Evolutionary conservation across 768 basidiomycete species (phyloP).

Genomic region (Lentinula raphanica): DNA sequence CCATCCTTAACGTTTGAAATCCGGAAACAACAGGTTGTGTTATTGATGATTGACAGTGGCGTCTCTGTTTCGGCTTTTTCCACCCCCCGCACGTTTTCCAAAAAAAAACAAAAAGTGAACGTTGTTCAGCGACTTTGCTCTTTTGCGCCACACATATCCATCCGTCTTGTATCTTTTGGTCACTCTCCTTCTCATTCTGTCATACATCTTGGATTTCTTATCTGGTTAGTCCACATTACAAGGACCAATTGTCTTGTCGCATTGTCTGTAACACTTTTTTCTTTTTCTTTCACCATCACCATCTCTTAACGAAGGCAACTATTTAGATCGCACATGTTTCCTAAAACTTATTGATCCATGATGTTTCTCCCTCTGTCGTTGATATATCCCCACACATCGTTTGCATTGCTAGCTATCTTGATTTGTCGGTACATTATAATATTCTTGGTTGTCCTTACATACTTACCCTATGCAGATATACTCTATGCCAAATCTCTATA

Average conservation of each 20-base stretch:
- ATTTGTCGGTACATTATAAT: conserved; percentile 1
- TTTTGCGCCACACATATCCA: background rate
- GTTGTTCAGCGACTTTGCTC: background rate
- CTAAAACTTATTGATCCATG: background rate
- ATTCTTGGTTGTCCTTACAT: background rate
- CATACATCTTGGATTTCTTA: background rate
- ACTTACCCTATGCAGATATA: background rate
- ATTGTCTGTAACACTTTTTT: background rate
- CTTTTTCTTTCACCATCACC: no score
- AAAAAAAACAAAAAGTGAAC: background rate
- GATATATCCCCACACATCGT: background rate
- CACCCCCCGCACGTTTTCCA: background rate
- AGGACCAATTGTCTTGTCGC: background rate
- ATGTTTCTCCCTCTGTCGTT: background rate
- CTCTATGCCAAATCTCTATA: background rate
- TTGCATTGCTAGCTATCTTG: conserved; percentile 6
- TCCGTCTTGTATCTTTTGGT: no score
- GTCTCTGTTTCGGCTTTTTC: conserved; percentile 14
- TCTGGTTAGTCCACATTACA: background rate
- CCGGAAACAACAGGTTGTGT: conserved; percentile 3
- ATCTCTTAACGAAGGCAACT: background rate
- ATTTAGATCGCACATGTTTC: background rate
- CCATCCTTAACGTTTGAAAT: conserved; percentile 42
- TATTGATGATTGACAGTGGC: conserved; percentile 15
- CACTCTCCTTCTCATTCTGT: background rate